Base-by-base conservation (phyloP, 2,329 filamentous ascomycete species). In the Penicillium sp. region DNA sequence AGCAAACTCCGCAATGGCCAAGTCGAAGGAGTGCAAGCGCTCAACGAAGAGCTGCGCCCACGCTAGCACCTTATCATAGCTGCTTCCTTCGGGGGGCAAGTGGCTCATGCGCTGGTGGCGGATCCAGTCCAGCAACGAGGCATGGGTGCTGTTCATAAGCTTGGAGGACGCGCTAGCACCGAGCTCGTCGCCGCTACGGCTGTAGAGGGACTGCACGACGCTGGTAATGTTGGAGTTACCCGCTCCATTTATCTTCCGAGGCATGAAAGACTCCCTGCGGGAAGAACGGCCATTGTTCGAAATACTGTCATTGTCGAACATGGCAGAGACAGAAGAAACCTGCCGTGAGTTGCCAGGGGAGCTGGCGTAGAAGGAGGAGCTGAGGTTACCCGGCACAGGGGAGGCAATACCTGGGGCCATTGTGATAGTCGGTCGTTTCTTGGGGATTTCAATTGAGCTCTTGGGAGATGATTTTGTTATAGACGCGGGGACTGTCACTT, bases 31-130 rank as follows among this genome's bases (percentile, higher is more conserved):
- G 37, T 68, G 58, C 15, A 70, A 37, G 6, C 64, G 47, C 21
- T 67, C 64, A 11, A 67, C 51, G 26, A 69, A 70, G 1, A 69
- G 49, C 39, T 63, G 56, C 0, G 67, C 64, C 67, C 66, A 69
- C 2, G 57, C 51, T 8, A 70, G 50, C 2, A 67, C 67, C 39
- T 66, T 68, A 43, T 70, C 67, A 35, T 68, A 68, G 39, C 54
- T 60, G 48, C 67, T 68, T 21, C 67, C 67, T 41, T 69, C 65
- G 0, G 65, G 56, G 0, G 67, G 67, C 13, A 69, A 47, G 28
- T 63, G 54, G 37, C 55, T 63, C 62, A 69, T 61, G 11, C 67
- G 63, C 48, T 69, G 55, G 7, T 53, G 37, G 9, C 63, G 51
- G 28, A 70, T 68, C 65, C 65, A 70, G 5, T 67, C 64, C 3